A percentile compares a stretch with the other conserved stretches of the same genome.
These are phyloP conservation scores for Trichosporon faecale DNA, from an alignment of 1,284 basidiomycete genomes.

Conservation along the genomic window DNA sequence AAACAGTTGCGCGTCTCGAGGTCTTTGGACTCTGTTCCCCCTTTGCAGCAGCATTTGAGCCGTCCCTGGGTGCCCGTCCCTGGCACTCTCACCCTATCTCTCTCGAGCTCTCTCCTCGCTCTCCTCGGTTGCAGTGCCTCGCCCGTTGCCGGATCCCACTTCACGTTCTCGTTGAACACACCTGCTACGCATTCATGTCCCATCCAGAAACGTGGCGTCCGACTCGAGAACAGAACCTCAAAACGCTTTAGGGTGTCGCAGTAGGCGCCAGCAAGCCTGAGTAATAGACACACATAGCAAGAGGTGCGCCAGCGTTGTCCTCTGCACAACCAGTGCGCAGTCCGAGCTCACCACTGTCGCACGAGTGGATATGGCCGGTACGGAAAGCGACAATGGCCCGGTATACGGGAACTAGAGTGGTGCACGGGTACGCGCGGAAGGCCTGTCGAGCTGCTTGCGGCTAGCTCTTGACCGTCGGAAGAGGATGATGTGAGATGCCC, in stretches of 20 bases:
- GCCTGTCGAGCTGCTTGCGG: background rate
- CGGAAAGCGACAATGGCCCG: background rate
- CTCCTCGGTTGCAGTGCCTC: background rate
- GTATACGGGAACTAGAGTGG: background rate
- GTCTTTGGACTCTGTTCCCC: background rate
- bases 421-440: background rate
- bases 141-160: background rate
- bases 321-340: too few species aligned
- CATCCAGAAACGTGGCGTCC: background rate
- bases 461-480: background rate
- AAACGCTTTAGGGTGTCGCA: background rate
- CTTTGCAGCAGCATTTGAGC: background rate
- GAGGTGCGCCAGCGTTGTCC: background rate
- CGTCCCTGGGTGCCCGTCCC: background rate
- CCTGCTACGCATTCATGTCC: background rate
- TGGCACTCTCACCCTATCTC: background rate
- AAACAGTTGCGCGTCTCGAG: too few species aligned
- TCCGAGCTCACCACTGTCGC: background rate
- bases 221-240: too few species aligned
- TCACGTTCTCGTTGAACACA: background rate
- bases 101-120: background rate
- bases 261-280: background rate
- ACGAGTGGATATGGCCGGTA: background rate
- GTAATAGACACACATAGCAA: background rate
- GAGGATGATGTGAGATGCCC: too few species aligned